These are phyloP conservation scores for Carex pumila DNA, from an alignment of 176 grass and related monocot species.

Conservation along the genomic window DNA sequence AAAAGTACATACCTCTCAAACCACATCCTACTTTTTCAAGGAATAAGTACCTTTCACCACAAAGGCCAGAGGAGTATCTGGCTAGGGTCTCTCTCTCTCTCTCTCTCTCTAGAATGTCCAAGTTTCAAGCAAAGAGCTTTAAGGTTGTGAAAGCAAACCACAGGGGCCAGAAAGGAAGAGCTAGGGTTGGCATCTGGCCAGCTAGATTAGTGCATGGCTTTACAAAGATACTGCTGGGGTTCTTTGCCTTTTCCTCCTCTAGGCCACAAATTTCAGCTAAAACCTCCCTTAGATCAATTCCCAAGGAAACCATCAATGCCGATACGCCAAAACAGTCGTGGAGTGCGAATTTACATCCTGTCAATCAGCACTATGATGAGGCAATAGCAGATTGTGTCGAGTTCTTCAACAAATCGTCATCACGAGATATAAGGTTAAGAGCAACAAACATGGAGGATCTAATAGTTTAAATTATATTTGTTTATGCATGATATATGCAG, in stretches of 20 bases:
- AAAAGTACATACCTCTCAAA: slow-evolving; percentile 11
- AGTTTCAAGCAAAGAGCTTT: slow-evolving; percentile 52
- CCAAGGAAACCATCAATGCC: neutral
- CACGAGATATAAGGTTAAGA: slow-evolving; percentile 15
- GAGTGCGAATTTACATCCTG: slow-evolving; percentile 54
- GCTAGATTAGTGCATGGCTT: slow-evolving; percentile 53
- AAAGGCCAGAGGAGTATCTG: slow-evolving; percentile 6
- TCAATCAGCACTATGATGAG: slow-evolving; percentile 77
- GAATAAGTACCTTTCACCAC: slow-evolving; percentile 27
- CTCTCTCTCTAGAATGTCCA: slow-evolving; percentile 38
- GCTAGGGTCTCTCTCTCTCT: neutral
- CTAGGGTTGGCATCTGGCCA: slow-evolving; percentile 44
- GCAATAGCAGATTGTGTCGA: slow-evolving; percentile 88
- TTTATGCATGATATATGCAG: slow-evolving; percentile 2
- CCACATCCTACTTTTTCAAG: slow-evolving; percentile 17
- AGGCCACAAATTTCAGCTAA: slow-evolving; percentile 40
- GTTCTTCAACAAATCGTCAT: slow-evolving; percentile 70
- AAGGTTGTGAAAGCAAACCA: slow-evolving; percentile 39
- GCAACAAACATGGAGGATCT: slow-evolving; percentile 14
- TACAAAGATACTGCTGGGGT: slow-evolving; percentile 59
- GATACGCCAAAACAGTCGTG: slow-evolving; percentile 38
- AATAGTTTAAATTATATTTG: neutral
- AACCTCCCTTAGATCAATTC: slow-evolving; percentile 8
- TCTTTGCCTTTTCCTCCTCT: slow-evolving; percentile 49
- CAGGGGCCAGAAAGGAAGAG: slow-evolving; percentile 20